These are phyloP conservation scores for Scenedesmus sp. DNA, from an alignment of 163 green algal genomes.

Conservation along the genomic window DNA sequence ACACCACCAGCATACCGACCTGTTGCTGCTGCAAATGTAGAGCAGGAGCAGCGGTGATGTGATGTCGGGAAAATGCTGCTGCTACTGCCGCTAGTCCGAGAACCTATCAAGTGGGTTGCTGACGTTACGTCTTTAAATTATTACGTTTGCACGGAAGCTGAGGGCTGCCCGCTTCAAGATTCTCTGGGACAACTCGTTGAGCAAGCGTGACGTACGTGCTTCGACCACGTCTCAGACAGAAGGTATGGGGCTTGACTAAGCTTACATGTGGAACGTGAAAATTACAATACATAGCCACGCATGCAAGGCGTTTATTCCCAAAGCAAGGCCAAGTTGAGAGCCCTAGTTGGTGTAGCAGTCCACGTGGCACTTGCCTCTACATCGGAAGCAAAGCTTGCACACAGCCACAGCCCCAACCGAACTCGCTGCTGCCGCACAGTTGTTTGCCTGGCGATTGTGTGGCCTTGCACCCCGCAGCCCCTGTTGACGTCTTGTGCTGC, in stretches of 20 bases:
- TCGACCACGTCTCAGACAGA: background rate
- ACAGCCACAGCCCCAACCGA: background rate
- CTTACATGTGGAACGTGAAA: background rate
- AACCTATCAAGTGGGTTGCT: background rate
- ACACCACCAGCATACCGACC: background rate
- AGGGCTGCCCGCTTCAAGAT: too few species aligned
- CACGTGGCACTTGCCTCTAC: background rate
- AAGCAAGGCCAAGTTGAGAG: background rate
- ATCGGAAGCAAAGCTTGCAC: too few species aligned
- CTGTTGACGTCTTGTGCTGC: background rate
- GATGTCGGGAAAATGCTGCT: background rate
- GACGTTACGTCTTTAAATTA: too few species aligned
- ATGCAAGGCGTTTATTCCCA: background rate
- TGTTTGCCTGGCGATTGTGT: background rate
- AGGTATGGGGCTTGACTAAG: background rate
- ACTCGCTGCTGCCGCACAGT: background rate
- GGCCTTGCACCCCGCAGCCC: background rate
- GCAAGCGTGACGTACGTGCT: constrained; percentile 2
- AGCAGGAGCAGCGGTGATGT: background rate
- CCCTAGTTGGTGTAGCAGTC: background rate
- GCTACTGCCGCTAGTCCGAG: background rate
- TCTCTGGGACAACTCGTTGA: background rate
- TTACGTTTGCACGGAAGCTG: too few species aligned
- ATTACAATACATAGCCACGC: background rate
- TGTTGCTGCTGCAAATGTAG: background rate